Percentiles rank a stretch among this genome's conserved stretches.
Evolutionary conservation across 306 rosid species (phyloP).

Genomic region (Potentilla sterilis): DNA sequence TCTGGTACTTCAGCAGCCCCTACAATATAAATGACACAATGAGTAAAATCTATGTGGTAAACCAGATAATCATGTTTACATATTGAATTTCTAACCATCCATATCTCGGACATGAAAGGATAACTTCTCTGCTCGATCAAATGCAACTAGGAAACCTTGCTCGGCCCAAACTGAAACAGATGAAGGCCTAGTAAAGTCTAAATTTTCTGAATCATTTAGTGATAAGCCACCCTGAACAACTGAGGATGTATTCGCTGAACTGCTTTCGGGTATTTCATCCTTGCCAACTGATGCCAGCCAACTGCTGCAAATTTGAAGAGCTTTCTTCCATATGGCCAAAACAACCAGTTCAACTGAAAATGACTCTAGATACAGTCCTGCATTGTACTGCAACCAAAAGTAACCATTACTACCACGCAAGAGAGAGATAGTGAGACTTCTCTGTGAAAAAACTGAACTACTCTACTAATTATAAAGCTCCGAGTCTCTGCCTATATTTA

Average conservation of each 20-base stretch:
- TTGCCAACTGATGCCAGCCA: conserved; percentile 44
- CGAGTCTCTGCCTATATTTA: not conserved
- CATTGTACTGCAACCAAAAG: conserved; percentile 53
- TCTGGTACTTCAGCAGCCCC: conserved; percentile 74
- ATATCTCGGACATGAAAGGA: conserved; percentile 49
- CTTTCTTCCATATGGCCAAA: conserved; percentile 88
- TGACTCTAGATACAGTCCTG: conserved; percentile 57
- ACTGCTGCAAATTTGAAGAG: conserved; percentile 54
- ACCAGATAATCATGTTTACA: not conserved
- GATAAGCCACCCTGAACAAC: conserved; percentile 21
- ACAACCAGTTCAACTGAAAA: conserved; percentile 78
- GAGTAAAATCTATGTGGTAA: conserved; percentile 5
- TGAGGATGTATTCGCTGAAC: conserved; percentile 36
- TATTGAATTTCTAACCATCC: conserved; percentile 53
- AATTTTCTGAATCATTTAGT: conserved; percentile 34
- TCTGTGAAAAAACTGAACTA: not conserved
- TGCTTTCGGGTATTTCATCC: conserved; percentile 38
- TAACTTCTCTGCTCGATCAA: conserved; percentile 67
- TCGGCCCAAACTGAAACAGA: conserved; percentile 70
- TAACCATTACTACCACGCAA: conserved; percentile 22
- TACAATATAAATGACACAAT: conserved; percentile 17
- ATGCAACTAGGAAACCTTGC: conserved; percentile 59
- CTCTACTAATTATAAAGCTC: not conserved
- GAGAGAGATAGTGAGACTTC: not conserved
- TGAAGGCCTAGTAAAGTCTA: conserved; percentile 52